Base-by-base conservation (phyloP, 495 filamentous ascomycete species). In the Lasiosphaeria hispida region DNA sequence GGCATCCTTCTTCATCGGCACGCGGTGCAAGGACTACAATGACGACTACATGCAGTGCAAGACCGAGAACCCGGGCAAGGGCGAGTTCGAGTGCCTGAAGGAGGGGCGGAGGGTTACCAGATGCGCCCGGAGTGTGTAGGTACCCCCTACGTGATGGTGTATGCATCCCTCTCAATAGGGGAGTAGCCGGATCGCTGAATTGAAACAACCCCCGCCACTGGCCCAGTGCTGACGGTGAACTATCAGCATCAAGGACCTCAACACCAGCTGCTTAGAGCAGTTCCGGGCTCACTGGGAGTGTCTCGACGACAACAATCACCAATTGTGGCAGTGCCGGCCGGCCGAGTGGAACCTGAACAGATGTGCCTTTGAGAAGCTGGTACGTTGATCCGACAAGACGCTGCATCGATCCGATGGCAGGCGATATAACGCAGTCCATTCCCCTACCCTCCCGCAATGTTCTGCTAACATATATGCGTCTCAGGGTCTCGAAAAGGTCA, bases 21-120 rank as follows among this genome's bases (percentile, higher is more conserved):
- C 91, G 59, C 85, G 92, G 65, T 99, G 94, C 85, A 86, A 83
- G 68, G 80, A 88, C 47, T 99, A 91, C 79, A 98, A 97, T 75
- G 94, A 99, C 78, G 94, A 99, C 76, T 99, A 85, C 75, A 97
- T 99, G 92, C 85, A 94, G 76, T 99, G 94, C 85, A 99, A 97
- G 86, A 88, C 83, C 49, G 90, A 96, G 79, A 83, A 79, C 66
- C 82, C 89, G 45, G 95, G 94, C 53, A 83, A 79, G 74, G 95
- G 93, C 59, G 95, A 97, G 79, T 72, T 95, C 48, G 91, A 96
- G 54, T 99, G 94, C 74, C 74, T 99, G 80, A 90, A 88, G 82
- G 94, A 99, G 75, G 94, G 94, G 40, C 80, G 94, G 71, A 91
- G 92, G 75, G 94, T 97, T 42, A 99, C 94, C 59, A 80, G 95